Conservation (phyloP, 176 grass and related monocot genomes). For the Eragrostis curvula region DNA sequence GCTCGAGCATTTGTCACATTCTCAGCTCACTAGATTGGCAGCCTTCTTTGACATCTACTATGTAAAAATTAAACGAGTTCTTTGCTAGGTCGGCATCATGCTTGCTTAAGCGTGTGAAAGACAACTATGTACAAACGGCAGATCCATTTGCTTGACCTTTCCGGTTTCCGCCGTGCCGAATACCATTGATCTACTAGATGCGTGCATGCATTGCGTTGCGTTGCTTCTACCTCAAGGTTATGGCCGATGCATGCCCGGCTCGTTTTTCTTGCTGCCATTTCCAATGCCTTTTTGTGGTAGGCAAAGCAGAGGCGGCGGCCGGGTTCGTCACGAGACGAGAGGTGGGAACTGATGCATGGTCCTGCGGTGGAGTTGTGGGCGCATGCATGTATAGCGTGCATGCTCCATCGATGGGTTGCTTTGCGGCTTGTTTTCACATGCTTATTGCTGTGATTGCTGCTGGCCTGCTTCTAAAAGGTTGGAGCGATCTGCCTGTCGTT, state of each 20-base stretch:
- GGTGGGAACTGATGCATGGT: neutral
- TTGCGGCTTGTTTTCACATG: conserved; percentile 14
- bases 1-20: neutral
- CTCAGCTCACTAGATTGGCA: neutral
- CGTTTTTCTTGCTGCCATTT: neutral
- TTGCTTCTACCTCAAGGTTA: no score
- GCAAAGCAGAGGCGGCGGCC: neutral
- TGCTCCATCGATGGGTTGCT: neutral
- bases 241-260: no score
- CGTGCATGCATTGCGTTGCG: no score
- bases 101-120: no score
- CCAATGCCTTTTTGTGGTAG: neutral
- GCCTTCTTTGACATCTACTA: no score
- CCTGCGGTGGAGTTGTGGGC: conserved; percentile 11
- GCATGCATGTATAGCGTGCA: neutral
- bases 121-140: no score
- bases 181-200: no score
- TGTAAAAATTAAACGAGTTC: no score
- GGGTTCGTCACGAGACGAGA: neutral
- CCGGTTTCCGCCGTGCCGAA: no score
- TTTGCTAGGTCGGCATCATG: no score
- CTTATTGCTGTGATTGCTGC: neutral
- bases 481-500: neutral
- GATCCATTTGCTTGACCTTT: no score
- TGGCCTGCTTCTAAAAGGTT: neutral